Percentiles rank a stretch among this genome's conserved stretches.
Conservation (phyloP, 179 eudicot species). For the Gypsophila paniculata region DNA sequence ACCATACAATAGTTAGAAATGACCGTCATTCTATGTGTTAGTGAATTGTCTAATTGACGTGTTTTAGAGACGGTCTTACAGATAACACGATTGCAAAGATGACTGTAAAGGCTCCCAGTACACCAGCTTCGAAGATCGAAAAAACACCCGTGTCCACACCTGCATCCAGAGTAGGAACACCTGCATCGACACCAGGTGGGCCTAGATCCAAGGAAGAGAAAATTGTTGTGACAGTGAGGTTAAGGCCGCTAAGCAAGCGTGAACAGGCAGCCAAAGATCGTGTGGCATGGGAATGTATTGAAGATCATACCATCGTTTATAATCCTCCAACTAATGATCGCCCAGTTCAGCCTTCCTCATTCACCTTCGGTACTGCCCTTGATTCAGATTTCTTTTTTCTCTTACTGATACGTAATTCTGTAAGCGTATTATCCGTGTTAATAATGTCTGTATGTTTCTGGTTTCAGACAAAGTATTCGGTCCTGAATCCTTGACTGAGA, state of each 20-base stretch:
- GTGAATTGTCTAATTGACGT: neutral
- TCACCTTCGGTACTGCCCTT: slow-evolving; percentile 63
- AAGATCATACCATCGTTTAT: slow-evolving; percentile 67
- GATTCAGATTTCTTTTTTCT: neutral
- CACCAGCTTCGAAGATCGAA: slow-evolving; percentile 74
- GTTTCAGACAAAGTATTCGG: slow-evolving; percentile 85
- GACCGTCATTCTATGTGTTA: too few relatives aligned
- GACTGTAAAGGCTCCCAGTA: slow-evolving; percentile 56
- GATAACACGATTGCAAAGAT: slow-evolving; percentile 23
- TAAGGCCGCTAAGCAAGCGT: slow-evolving; percentile 73
- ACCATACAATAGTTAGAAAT: too few relatives aligned
- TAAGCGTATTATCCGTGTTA: neutral
- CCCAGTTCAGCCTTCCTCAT: slow-evolving; percentile 46
- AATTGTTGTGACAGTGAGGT: slow-evolving; percentile 78
- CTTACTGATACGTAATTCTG: neutral
- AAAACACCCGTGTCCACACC: slow-evolving; percentile 71
- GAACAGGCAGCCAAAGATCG: slow-evolving; percentile 75
- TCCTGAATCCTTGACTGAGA: slow-evolving; percentile 57
- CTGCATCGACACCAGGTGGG: slow-evolving; percentile 78
- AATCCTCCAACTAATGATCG: slow-evolving; percentile 62
- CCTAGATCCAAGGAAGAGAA: slow-evolving; percentile 70
- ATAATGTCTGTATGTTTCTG: neutral
- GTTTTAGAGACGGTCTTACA: neutral
- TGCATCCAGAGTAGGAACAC: slow-evolving; percentile 56
- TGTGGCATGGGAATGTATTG: slow-evolving; percentile 83